Evolutionary conservation across 441 rosid genomes (phyloP).

Genomic region (Biscutella laevigata): DNA sequence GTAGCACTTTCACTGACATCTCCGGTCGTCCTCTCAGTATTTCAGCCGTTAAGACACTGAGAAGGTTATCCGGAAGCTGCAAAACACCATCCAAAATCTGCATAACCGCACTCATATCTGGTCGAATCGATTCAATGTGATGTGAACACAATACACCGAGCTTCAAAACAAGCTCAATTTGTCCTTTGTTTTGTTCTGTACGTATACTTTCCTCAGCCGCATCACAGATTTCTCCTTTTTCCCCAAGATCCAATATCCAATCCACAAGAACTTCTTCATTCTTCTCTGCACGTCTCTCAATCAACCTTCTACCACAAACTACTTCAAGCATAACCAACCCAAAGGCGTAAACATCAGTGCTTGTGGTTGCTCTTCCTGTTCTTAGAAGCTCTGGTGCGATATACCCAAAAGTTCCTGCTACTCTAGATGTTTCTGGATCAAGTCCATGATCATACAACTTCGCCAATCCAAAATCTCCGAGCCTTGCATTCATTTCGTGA

Average conservation of each 20-base stretch:
- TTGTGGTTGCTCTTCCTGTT: constrained; percentile 32
- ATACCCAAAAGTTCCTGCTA: constrained; percentile 35
- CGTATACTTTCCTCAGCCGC: too few relatives aligned
- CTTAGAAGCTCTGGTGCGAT: constrained; percentile 33
- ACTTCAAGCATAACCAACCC: too few relatives aligned
- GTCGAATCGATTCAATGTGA: constrained; percentile 28
- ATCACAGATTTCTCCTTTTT: too few relatives aligned
- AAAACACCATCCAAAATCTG: constrained; percentile 11
- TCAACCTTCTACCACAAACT: too few relatives aligned
- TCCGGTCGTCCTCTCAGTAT: constrained; percentile 3
- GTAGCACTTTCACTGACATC: not conserved
- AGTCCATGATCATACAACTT: constrained; percentile 27
- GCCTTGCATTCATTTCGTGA: constrained; percentile 23
- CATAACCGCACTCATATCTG: constrained; percentile 25
- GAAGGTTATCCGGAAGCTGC: constrained; percentile 15
- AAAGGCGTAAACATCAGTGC: not conserved
- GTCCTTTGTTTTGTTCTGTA: too few relatives aligned
- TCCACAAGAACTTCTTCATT: too few relatives aligned
- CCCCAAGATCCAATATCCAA: too few relatives aligned
- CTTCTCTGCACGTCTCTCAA: too few relatives aligned
- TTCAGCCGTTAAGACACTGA: constrained; percentile 7
- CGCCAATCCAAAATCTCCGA: constrained; percentile 35
- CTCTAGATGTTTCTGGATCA: constrained; percentile 25
- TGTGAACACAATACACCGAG: constrained; percentile 32
- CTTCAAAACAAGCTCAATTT: constrained; percentile 12